Evolutionary conservation across 495 filamentous ascomycete species (phyloP), one percentile per base, ranked within the genome.

Genomic region (Penicillium roqueforti): DNA sequence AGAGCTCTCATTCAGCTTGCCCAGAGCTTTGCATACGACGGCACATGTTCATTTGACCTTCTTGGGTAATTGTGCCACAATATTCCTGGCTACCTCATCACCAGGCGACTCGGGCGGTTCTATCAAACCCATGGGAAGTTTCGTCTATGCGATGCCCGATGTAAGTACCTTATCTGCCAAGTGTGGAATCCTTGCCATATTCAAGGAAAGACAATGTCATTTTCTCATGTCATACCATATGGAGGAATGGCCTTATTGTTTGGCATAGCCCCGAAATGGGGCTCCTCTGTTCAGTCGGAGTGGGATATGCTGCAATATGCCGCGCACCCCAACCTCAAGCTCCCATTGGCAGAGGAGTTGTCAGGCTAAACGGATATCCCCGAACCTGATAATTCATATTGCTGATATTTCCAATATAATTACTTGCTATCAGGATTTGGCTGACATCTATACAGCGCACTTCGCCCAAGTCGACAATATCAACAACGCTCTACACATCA

Each of bases 61-160:
- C 58, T 76, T 85, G 58, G 66, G 77, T 1, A 85, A 85, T 52
- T 87, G 83, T 22, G 69, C 87, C 11, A 74, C 87, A 32, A 72
- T 95, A 5, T 92, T 96, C 63, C 69, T 97, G 38, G 87, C 89
- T 0, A 91, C 87, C 0, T 80, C 85, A 6, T 75, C 81, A 3
- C 73, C 81, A 19, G 87, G 87, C 3, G 80, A 84, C 34, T 71
- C 69, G 11, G 60, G 63, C 3, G 70, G 69, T 13, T 64, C 66
- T 2, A 38, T 68, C 19, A 75, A 74, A 55, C 68, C 73, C 16
- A 70, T 78, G 70, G 75, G 75, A 8, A 92, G 88, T 53, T 93
- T 97, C 66, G 87, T 97, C 40, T 96, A 95, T 68, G 87, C 93
- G 19, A 81, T 97, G 67, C 92, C 92, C 23, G 87, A 95, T 72